Evolutionary conservation across 2,329 filamentous ascomycete genomes (phyloP).

Genomic region (Alternaria consortialis): DNA sequence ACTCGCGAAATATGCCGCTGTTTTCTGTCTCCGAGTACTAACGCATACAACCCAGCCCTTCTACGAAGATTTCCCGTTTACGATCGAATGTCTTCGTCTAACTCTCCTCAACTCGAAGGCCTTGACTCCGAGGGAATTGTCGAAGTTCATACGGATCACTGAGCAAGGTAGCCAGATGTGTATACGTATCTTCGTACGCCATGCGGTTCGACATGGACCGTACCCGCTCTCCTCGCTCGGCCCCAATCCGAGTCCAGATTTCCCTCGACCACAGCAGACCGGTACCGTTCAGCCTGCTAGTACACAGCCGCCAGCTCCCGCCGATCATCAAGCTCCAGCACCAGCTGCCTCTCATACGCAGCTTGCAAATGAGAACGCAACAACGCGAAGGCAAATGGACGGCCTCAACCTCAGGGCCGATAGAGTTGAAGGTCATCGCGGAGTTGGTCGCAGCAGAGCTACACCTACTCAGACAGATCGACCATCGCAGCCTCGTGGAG

Average conservation of each 20-base stretch:
- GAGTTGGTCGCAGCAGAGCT: neutral
- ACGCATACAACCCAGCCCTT: slow-evolving; percentile 6
- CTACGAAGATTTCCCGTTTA: slow-evolving; percentile 18
- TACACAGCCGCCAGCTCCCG: neutral
- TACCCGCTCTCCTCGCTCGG: slow-evolving; percentile 16
- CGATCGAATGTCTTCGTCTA: slow-evolving; percentile 18
- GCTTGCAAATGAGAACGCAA: neutral
- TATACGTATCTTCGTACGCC: slow-evolving; percentile 16
- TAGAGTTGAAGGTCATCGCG: neutral
- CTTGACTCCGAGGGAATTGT: slow-evolving; percentile 6
- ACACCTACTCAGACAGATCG: neutral
- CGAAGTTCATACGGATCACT: neutral
- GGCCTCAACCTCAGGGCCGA: neutral
- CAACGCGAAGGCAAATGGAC: neutral
- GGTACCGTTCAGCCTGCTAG: too few relatives aligned
- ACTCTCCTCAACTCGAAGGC: slow-evolving; percentile 9
- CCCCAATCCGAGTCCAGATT: slow-evolving; percentile 1
- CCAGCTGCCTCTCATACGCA: neutral
- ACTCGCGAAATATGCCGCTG: neutral
- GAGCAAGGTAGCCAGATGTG: neutral
- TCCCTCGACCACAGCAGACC: slow-evolving; percentile 1
- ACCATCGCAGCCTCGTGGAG: neutral
- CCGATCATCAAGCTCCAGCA: too few relatives aligned
- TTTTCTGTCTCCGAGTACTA: neutral
- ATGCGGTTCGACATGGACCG: slow-evolving; percentile 9